Conservation (phyloP, 1,139 yeast genomes). For the Pneumocystis jirovecii region DNA sequence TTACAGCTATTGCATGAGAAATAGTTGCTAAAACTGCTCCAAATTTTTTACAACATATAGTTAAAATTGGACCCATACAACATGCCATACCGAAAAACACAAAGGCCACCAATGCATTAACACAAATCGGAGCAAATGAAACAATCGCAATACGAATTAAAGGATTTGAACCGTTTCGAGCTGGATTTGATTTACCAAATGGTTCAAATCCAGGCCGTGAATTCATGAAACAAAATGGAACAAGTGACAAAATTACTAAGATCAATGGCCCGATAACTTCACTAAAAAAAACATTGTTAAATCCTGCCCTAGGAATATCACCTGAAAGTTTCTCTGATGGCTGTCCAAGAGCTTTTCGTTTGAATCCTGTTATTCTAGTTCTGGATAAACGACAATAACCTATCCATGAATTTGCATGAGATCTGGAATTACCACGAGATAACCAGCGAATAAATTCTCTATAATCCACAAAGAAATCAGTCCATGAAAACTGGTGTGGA, state of each 20-base stretch:
- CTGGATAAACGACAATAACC: conserved; percentile 91
- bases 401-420: conserved; percentile 99
- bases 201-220: conserved; percentile 85
- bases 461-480: conserved; percentile 95
- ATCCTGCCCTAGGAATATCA: conserved; percentile 88
- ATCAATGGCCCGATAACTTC: conserved; percentile 74
- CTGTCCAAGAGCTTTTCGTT: conserved; percentile 52
- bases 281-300: conserved; percentile 70
- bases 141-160: conserved; percentile 73
- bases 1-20: conserved; percentile 75
- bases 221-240: conserved; percentile 85
- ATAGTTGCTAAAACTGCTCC: conserved; percentile 94
- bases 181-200: conserved; percentile 7
- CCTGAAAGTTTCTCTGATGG: conserved; percentile 71
- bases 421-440: conserved; percentile 95
- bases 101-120: conserved; percentile 55
- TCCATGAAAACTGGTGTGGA: conserved; percentile 99
- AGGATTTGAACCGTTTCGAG: conserved; percentile 20
- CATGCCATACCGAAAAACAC: conserved; percentile 73
- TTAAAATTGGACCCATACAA: conserved; percentile 92
- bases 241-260: conserved; percentile 79
- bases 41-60: conserved; percentile 92
- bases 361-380: conserved; percentile 96
- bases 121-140: conserved; percentile 79
- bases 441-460: conserved; percentile 97